These are phyloP conservation scores for Syzygium syzygioides DNA, from an alignment of 441 rosid species.

Conservation along the genomic window DNA sequence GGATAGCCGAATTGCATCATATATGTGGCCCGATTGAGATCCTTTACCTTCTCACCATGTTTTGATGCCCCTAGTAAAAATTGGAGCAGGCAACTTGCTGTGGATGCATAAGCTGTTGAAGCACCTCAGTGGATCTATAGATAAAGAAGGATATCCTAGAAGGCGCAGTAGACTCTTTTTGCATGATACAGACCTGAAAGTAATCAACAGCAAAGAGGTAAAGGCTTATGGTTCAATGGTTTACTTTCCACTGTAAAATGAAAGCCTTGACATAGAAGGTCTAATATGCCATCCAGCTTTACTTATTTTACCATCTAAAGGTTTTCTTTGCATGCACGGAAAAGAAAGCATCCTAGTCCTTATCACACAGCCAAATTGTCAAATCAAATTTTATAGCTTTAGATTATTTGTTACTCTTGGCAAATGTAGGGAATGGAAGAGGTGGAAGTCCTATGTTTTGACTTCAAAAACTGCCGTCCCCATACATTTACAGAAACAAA, in stretches of 20 bases:
- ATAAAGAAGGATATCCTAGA: background rate
- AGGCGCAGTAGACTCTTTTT: background rate
- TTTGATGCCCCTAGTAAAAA: background rate
- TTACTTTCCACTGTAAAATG: background rate
- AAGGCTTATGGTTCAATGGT: background rate
- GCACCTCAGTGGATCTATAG: background rate
- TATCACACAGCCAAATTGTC: background rate
- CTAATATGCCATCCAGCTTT: background rate
- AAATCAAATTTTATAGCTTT: background rate
- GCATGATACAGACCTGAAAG: background rate
- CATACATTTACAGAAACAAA: background rate
- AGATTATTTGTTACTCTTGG: background rate
- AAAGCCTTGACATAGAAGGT: too few relatives aligned
- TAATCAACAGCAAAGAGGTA: background rate
- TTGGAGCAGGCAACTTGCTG: background rate
- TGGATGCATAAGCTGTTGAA: background rate
- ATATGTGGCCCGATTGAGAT: background rate
- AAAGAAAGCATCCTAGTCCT: background rate
- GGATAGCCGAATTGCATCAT: background rate
- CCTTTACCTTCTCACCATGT: background rate
- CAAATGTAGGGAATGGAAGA: background rate
- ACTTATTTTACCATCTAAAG: background rate
- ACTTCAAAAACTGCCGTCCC: background rate
- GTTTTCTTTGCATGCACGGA: background rate
- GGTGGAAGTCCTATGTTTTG: background rate